phyloP scores from a whole-genome alignment of 805 yeast species.

The Torulaspora franciscae region DNA sequence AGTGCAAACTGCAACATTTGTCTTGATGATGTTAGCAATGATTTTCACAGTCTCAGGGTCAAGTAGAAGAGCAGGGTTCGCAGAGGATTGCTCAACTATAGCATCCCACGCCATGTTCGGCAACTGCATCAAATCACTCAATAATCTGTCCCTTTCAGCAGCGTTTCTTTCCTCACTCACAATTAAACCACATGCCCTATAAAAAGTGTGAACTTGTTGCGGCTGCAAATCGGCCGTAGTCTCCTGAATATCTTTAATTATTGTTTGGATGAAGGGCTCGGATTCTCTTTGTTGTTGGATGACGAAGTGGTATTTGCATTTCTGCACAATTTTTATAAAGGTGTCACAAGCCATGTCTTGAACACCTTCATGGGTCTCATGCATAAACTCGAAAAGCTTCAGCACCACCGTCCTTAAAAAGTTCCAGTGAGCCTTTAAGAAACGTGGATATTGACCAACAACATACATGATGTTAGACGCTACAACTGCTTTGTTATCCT shows the following conservation, averaged over 20 bases:
- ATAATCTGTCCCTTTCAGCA: slow-evolving; percentile 63
- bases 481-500: slow-evolving; percentile 96
- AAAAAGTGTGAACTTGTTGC: slow-evolving; percentile 95
- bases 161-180: slow-evolving; percentile 77
- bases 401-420: slow-evolving; percentile 92
- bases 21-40: slow-evolving; percentile 87
- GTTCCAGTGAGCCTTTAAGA: slow-evolving; percentile 96
- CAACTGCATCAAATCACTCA: slow-evolving; percentile 75
- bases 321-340: slow-evolving; percentile 88
- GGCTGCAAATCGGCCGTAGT: slow-evolving; percentile 93
- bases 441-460: slow-evolving; percentile 98
- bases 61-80: slow-evolving; percentile 72
- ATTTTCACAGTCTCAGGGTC: slow-evolving; percentile 85
- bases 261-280: slow-evolving; percentile 88
- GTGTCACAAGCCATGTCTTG: slow-evolving; percentile 99
- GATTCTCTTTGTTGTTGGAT: slow-evolving; percentile 77
- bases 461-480: slow-evolving; percentile 99
- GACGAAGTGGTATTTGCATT: slow-evolving; percentile 94
- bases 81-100: slow-evolving; percentile 77
- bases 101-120: slow-evolving; percentile 96
- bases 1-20: slow-evolving; percentile 93
- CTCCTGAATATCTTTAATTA: slow-evolving; percentile 72
- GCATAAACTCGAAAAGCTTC: slow-evolving; percentile 97
- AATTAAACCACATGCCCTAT: slow-evolving; percentile 94
- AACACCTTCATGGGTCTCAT: slow-evolving; percentile 99